phyloP scores from a whole-genome alignment of 306 rosid species.

The Sindora glabra region DNA sequence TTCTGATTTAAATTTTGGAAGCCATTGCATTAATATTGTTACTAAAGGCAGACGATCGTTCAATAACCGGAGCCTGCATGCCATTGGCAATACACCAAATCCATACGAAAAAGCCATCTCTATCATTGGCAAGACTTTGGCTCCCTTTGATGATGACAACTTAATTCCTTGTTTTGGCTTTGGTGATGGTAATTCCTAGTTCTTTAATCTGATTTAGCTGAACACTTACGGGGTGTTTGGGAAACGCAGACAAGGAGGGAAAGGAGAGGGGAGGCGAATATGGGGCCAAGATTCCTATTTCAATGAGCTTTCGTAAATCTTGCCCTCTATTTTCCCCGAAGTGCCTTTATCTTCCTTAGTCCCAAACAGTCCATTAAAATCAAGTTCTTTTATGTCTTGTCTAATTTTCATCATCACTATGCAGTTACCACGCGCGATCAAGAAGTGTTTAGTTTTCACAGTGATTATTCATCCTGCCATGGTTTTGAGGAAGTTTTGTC shows the following conservation, averaged over 20 bases:
- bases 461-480: slow-evolving; percentile 71
- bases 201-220: background rate
- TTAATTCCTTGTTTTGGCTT: slow-evolving; percentile 95
- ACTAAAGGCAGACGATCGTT: slow-evolving; percentile 66
- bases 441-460: slow-evolving; percentile 82
- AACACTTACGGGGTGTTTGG: no score
- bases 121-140: slow-evolving; percentile 75
- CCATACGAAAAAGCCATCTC: slow-evolving; percentile 85
- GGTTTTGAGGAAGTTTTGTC: slow-evolving; percentile 81
- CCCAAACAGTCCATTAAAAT: no score
- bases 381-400: background rate
- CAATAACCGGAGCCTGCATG: slow-evolving; percentile 66
- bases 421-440: slow-evolving; percentile 82
- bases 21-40: slow-evolving; percentile 19
- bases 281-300: no score
- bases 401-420: slow-evolving; percentile 4
- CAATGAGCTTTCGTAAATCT: no score
- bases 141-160: slow-evolving; percentile 91
- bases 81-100: slow-evolving; percentile 61
- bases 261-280: no score
- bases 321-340: no score
- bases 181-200: slow-evolving; percentile 62
- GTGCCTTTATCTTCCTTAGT: no score
- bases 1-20: slow-evolving; percentile 1
- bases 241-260: no score